phyloP scores from a whole-genome alignment of 352 stramenopile species.

The Phytopythium vexans region DNA sequence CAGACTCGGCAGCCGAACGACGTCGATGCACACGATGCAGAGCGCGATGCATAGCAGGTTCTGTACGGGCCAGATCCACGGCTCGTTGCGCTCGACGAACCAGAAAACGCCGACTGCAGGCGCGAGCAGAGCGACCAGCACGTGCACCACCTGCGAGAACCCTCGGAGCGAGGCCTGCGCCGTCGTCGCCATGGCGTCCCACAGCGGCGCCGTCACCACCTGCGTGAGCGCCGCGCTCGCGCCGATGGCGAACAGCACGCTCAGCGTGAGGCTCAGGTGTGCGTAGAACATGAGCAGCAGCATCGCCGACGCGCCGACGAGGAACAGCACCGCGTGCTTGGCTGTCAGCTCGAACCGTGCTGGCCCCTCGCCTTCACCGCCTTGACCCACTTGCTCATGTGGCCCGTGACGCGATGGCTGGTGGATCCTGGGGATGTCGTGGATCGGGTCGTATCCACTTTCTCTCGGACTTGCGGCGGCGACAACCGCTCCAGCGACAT shows the following conservation, averaged over 20 bases:
- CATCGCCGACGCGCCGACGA: constrained; percentile 48
- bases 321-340: constrained; percentile 52
- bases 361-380: not conserved
- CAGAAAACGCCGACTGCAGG: constrained; percentile 33
- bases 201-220: constrained; percentile 40
- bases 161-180: constrained; percentile 2
- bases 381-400: not conserved
- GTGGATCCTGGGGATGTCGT: constrained; percentile 8
- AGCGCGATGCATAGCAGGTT: constrained; percentile 87
- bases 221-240: constrained; percentile 43
- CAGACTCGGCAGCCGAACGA: constrained; percentile 77
- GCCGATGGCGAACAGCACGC: constrained; percentile 52
- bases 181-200: constrained; percentile 9
- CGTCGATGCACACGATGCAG: constrained; percentile 86
- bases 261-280: constrained; percentile 48
- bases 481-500: constrained; percentile 11
- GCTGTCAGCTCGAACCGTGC: constrained; percentile 36
- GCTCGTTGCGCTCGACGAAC: constrained; percentile 56
- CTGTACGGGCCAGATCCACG: constrained; percentile 84
- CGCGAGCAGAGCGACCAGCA: constrained; percentile 15
- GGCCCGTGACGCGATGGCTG: not conserved
- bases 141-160: constrained; percentile 10
- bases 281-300: constrained; percentile 71
- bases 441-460: constrained; percentile 28
- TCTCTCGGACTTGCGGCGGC: constrained; percentile 10